These are phyloP conservation scores for Suhomyces yuchorum DNA, from an alignment of 1,139 yeast species.

Conservation along the genomic window DNA sequence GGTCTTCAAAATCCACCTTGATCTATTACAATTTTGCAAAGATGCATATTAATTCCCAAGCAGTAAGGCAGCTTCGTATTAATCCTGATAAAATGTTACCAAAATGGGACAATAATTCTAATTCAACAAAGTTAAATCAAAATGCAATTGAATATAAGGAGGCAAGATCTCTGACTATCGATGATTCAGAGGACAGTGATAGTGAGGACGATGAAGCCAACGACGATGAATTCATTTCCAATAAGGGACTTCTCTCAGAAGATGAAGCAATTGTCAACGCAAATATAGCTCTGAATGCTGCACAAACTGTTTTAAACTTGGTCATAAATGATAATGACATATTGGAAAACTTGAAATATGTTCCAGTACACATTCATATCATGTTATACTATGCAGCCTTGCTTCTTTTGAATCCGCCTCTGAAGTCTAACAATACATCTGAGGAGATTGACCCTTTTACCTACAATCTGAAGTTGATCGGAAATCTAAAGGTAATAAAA, in stretches of 20 bases:
- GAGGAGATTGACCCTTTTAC: constrained; percentile 20
- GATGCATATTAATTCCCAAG: constrained; percentile 66
- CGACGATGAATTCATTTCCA: constrained; percentile 36
- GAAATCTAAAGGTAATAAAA: constrained; percentile 36
- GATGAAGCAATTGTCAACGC: constrained; percentile 41
- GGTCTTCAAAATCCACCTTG: constrained; percentile 72
- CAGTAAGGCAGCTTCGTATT: constrained; percentile 50
- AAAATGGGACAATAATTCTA: constrained; percentile 25
- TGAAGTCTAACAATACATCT: constrained; percentile 24
- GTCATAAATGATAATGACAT: constrained; percentile 64
- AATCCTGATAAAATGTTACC: constrained; percentile 41
- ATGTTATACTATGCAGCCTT: constrained; percentile 72
- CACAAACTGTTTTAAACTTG: constrained; percentile 60
- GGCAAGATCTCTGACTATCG: not conserved
- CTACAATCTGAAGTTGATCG: constrained; percentile 25
- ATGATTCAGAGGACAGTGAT: constrained; percentile 15
- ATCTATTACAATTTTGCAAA: constrained; percentile 75
- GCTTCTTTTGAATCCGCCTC: constrained; percentile 53
- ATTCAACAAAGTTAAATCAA: not conserved
- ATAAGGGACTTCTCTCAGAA: constrained; percentile 38
- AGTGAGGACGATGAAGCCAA: constrained; percentile 32
- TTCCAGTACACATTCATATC: constrained; percentile 70
- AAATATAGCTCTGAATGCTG: constrained; percentile 61
- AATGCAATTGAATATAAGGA: not conserved
- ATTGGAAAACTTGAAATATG: constrained; percentile 56